These are phyloP conservation scores for Dactylellina drechsleri DNA, from an alignment of 2,329 filamentous ascomycete species.

Conservation along the genomic window DNA sequence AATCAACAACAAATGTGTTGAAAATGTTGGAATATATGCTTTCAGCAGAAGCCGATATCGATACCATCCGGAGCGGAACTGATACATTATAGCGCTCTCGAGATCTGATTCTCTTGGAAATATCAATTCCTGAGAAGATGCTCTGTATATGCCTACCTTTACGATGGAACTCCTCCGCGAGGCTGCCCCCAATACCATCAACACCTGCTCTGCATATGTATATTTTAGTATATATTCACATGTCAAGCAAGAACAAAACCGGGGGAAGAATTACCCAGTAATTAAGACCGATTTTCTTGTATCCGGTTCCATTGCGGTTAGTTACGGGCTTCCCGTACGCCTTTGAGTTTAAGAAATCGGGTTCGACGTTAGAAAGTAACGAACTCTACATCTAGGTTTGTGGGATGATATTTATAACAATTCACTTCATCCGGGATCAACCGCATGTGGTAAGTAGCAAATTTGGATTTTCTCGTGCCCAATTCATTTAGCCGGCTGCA, in stretches of 20 bases:
- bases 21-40: slow-evolving; percentile 12
- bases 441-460: too few species aligned
- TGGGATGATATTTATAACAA: too few species aligned
- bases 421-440: too few species aligned
- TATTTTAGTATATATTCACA: background rate
- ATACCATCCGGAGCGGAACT: background rate
- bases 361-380: too few species aligned
- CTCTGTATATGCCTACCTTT: slow-evolving; percentile 62
- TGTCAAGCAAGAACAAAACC: background rate
- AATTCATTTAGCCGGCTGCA: too few species aligned
- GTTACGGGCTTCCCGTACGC: too few species aligned
- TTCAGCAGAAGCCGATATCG: background rate
- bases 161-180: slow-evolving; percentile 68
- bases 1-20: slow-evolving; percentile 24
- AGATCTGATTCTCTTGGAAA: background rate
- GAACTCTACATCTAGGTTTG: too few species aligned
- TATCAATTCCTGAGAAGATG: background rate
- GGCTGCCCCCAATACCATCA: slow-evolving; percentile 69
- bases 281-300: slow-evolving; percentile 65
- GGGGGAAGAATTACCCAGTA: slow-evolving; percentile 63
- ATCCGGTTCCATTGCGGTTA: slow-evolving; percentile 23
- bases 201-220: slow-evolving; percentile 66
- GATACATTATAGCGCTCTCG: background rate
- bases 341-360: too few species aligned
- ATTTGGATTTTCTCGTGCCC: too few species aligned